These are phyloP conservation scores for Zelonia costaricensis DNA, from an alignment of 208 protist genomes.

Conservation along the genomic window DNA sequence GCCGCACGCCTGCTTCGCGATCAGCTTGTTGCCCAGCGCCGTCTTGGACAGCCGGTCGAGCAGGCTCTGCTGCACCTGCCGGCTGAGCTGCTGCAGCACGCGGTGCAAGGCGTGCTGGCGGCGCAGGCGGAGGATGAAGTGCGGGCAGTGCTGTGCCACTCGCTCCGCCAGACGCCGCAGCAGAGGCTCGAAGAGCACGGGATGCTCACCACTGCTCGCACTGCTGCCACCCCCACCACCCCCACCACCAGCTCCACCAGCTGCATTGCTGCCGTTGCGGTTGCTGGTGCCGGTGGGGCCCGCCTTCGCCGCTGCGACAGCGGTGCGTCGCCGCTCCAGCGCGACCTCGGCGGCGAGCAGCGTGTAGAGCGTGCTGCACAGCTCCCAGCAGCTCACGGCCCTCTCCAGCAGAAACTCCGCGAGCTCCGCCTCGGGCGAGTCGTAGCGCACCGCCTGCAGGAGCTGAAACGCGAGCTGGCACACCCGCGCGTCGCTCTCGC, in stretches of 20 bases:
- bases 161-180: conserved; percentile 30
- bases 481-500: conserved; percentile 47
- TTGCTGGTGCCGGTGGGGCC: too few species aligned
- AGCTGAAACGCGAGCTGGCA: conserved; percentile 63
- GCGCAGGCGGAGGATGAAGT: conserved; percentile 54
- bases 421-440: conserved; percentile 45
- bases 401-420: conserved; percentile 61
- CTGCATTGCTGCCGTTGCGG: not conserved
- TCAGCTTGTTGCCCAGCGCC: conserved; percentile 40
- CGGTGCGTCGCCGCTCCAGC: conserved; percentile 24
- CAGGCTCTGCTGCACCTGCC: conserved; percentile 31
- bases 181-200: conserved; percentile 26
- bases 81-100: conserved; percentile 40
- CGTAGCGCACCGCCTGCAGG: conserved; percentile 83
- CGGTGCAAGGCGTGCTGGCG: conserved; percentile 49
- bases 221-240: too few species aligned
- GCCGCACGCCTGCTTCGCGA: conserved; percentile 58
- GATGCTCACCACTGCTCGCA: not conserved
- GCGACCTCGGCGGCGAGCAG: conserved; percentile 53
- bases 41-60: conserved; percentile 53
- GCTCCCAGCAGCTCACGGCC: conserved; percentile 64
- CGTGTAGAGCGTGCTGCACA: conserved; percentile 82
- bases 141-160: conserved; percentile 33
- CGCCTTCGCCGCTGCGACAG: conserved; percentile 1
- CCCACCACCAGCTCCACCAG: too few species aligned